Conservation (phyloP, 352 stramenopile species). For the Halophytophthora polymorphica region DNA sequence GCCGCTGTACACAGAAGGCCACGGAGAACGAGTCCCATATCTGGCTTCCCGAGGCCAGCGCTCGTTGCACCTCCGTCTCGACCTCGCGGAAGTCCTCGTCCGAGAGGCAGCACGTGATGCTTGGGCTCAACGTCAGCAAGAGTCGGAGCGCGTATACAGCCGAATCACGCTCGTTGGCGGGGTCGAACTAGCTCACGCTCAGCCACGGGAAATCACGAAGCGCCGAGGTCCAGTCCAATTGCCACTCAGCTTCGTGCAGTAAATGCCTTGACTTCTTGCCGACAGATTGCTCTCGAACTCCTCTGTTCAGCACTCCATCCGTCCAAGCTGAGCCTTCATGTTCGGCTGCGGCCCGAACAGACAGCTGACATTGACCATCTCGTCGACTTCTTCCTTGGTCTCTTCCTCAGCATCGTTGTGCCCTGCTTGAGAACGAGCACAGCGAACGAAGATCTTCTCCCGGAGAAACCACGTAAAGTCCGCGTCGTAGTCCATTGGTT, state of each 20-base stretch:
- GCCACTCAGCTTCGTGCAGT: background rate
- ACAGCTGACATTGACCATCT: conserved; percentile 20
- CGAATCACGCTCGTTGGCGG: conserved; percentile 36
- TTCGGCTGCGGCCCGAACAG: conserved; percentile 43
- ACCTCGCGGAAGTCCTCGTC: conserved; percentile 12
- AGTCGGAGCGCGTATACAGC: conserved; percentile 64
- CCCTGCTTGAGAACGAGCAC: background rate
- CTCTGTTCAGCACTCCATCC: conserved; percentile 25
- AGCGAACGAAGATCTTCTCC: conserved; percentile 23
- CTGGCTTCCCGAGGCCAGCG: conserved; percentile 1
- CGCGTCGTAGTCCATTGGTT: conserved; percentile 31
- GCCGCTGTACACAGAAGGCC: too few species aligned
- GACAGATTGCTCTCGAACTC: conserved; percentile 14
- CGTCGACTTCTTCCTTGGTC: background rate
- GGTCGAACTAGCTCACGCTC: conserved; percentile 26
- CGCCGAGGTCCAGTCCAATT: background rate
- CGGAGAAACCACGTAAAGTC: conserved; percentile 42
- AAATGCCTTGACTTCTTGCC: background rate
- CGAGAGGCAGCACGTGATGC: conserved; percentile 23
- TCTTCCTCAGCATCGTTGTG: background rate
- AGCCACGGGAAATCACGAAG: background rate
- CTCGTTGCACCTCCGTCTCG: conserved; percentile 10
- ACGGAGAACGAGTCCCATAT: conserved; percentile 22
- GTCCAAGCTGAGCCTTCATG: conserved; percentile 25
- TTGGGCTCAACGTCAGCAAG: conserved; percentile 16